These are phyloP conservation scores for Orbilia quercus DNA, from an alignment of 2,329 filamentous ascomycete species.

Conservation along the genomic window DNA sequence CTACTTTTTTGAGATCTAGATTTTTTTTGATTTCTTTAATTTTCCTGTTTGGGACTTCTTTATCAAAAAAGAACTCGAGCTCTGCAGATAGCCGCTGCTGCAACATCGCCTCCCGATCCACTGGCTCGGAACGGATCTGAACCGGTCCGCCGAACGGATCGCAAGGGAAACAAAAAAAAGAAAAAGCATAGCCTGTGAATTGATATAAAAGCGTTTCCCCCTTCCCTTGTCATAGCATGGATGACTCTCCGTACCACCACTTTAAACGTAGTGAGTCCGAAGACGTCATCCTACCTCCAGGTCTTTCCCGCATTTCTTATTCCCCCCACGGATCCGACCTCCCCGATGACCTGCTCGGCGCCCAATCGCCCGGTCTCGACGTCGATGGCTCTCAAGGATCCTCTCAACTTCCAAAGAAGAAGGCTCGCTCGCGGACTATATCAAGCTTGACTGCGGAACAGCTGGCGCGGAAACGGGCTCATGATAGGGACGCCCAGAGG, in stretches of 20 bases:
- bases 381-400: slow-evolving; percentile 64
- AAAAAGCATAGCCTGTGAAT: slow-evolving; percentile 19
- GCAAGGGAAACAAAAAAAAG: too few species aligned
- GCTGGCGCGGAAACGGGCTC: slow-evolving; percentile 87
- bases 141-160: slow-evolving; percentile 14
- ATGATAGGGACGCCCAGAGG: slow-evolving; percentile 87
- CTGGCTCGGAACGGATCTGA: slow-evolving; percentile 37
- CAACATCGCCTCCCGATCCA: slow-evolving; percentile 46
- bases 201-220: slow-evolving; percentile 3
- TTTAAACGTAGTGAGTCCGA: slow-evolving; percentile 55
- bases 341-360: slow-evolving; percentile 42
- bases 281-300: slow-evolving; percentile 28
- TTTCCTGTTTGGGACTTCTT: slow-evolving; percentile 41
- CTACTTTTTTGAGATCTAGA: slow-evolving; percentile 14
- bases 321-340: slow-evolving; percentile 52
- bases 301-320: slow-evolving; percentile 15
- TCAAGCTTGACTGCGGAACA: slow-evolving; percentile 89
- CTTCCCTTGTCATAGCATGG: slow-evolving; percentile 30
- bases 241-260: slow-evolving; percentile 50
- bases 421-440: slow-evolving; percentile 73
- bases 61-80: slow-evolving; percentile 1
- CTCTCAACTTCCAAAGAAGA: slow-evolving; percentile 59
- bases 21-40: slow-evolving; percentile 46
- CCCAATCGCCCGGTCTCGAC: slow-evolving; percentile 42
- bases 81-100: slow-evolving; percentile 32